Evolutionary conservation across 2,329 filamentous ascomycete species (phyloP), one percentile per base, ranked within the genome.

Genomic region (Ascochyta pisi): DNA sequence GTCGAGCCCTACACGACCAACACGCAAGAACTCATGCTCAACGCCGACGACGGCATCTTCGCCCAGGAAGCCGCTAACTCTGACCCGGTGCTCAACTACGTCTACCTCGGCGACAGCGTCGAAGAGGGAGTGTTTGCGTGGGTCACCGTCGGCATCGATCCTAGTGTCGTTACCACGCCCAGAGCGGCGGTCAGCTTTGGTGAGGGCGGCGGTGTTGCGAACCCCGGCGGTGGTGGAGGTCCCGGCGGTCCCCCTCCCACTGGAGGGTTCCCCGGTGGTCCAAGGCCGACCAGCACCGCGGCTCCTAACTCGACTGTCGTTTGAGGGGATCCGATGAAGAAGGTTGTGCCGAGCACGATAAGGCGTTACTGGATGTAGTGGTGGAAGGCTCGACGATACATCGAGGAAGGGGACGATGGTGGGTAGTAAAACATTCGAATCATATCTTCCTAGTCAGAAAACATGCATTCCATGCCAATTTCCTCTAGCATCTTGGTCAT

Each of bases 61-160:
- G 65, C 79, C 6, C 64, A 76, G 55, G 79, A 83, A 65, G 77
- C 79, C 1, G 78, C 78, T 35, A 78, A 74, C 6, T 76, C 77
- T 13, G 82, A 81, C 53, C 85, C 84, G 0, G 79, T 87, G 62
- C 75, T 84, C 46, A 79, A 86, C 64, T 86, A 85, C 61, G 78
- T 83, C 4, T 75, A 80, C 16, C 76, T 87, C 0, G 84, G 84
- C 5, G 78, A 85, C 42, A 69, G 70, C 23, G 68, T 69, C 22
- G 44, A 57, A 8, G 63, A 64, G 19, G 66, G 66, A 6, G 7
- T 68, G 12, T 68, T 68, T 29, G 65, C 54, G 10, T 69, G 65
- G 64, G 58, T 66, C 16, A 64, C 58, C 2, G 60, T 62, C 24
- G 66, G 60, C 19, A 54, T 64, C 35, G 54, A 59, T 40, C 52